Evolutionary conservation across 768 basidiomycete genomes (phyloP), one percentile per base, ranked within the genome.

Genomic region (Mycena floridula): DNA sequence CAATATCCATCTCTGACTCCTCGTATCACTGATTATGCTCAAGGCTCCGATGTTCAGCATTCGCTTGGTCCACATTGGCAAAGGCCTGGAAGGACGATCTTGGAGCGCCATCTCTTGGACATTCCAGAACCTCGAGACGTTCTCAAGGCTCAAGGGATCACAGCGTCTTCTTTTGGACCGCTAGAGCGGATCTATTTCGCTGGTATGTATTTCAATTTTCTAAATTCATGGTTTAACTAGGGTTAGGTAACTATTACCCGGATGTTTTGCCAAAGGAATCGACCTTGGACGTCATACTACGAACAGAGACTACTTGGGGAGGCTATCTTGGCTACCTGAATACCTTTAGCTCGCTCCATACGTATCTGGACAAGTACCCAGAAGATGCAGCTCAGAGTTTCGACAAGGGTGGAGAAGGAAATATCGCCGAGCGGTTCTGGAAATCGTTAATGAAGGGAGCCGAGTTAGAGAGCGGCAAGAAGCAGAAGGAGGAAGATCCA

Each of bases 41-140:
- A 82, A 56, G 84, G 85, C 0, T 62, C 55, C 2, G 76, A 84
- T 50, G 71, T 68, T 2, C 39, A 45, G 7, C 72, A 65, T 25
- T 78, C 79, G 32, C 58, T 88, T 5, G 89, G 89, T 1, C 75
- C 79, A 2, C 76, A 89, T 56, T 92, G 88, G 75, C 75, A 91
- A 52, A 79, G 83, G 24, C 89, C 90, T 0, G 90, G 90, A 13
- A 73, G 90, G 11, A 76, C 76, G 0, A 82, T 90, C 49, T 72
- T 92, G 20, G 82, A 87, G 45, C 70, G 70, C 5, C 78, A 87
- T 54, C 74, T 92, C 3, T 68, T 79, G 6, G 77, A 79, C 23
- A 73, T 92, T n/a, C 85, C 82, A 0, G 70, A 74, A 35, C 76
- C 82, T 2, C 53, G 51, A 0, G 48, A 52, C 7, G 52, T 70